Evolutionary conservation across 345 rosid species (phyloP), one percentile per base, ranked within the genome.

Genomic region (Excoecaria agallocha): DNA sequence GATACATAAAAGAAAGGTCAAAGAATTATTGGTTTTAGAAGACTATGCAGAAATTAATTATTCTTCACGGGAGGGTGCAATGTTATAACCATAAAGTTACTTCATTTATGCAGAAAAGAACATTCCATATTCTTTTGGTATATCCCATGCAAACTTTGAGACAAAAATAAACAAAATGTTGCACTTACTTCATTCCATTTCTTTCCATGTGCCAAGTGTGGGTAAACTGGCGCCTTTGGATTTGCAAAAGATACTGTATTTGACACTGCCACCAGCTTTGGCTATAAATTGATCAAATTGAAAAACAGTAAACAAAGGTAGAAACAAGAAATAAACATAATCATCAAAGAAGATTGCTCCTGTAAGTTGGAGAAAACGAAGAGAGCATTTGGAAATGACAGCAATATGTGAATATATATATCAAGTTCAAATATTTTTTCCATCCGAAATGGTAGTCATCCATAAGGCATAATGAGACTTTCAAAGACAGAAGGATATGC

Each of bases 171-270:
- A 66, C 39, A 48, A 24, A 37, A 70, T 20, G 35, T 43, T 70
- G 64, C 39, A 52, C 86, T 82, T 89, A 89, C 93, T 80, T 88
- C 93, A 77, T 89, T 81, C 93, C 96, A 89, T 72, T 57, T 80
- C 78, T 84, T 85, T 37, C 96, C 93, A 71, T 87, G 89, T 2
- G 93, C 96, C 43, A 91, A 78, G 7, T 93, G 86, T 9, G 91
- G 93, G 58, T 91, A 84, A 74, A 88, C 87, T 39, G 91, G 96
- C 46, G 89, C 93, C 0, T 88, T 89, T 59, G 96, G 92, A 74
- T 91, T 84, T 49, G 74, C 6, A 62, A 89, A 91, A 69, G 81
- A 74, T 65, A 91, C 83, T 77, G 68, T 83, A 64, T 88, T 86
- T 52, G 93, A 91, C 60, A 88, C 75, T 25, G 96, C 89, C 24